A percentile compares a stretch with the other conserved stretches of the same genome.
These are phyloP conservation scores for Pseudozyma sp. DNA, from an alignment of 1,284 basidiomycete genomes.

Conservation along the genomic window DNA sequence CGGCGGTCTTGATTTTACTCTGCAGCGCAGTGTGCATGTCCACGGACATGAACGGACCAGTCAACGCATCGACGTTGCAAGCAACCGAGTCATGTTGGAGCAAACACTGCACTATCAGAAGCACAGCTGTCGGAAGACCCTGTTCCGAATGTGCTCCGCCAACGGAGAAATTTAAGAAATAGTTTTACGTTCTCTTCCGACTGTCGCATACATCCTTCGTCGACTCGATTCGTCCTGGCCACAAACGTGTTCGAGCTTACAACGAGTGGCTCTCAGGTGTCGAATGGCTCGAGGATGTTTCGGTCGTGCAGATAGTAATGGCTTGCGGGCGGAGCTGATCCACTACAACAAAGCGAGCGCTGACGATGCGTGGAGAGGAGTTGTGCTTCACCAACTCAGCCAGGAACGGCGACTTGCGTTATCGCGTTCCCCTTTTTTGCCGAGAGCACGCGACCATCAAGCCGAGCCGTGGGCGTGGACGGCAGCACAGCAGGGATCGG, in stretches of 20 bases:
- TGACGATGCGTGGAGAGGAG: no score
- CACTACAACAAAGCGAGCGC: no score
- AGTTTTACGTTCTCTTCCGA: no score
- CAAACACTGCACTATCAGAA: no score
- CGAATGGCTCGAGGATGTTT: no score
- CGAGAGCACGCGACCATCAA: slow-evolving; percentile 7
- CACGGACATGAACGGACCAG: not conserved
- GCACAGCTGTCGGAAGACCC: not conserved
- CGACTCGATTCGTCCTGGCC: no score
- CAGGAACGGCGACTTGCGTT: slow-evolving; percentile 1
- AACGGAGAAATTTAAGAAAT: no score
- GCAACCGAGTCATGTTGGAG: not conserved
- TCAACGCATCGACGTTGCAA: not conserved
- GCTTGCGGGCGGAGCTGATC: no score
- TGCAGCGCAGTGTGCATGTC: not conserved
- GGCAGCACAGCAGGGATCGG: not conserved
- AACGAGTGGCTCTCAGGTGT: no score
- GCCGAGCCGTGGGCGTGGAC: not conserved
- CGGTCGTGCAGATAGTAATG: no score
- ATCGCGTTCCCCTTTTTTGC: slow-evolving; percentile 1
- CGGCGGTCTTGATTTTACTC: not conserved
- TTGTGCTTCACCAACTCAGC: not conserved
- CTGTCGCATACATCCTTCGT: no score
- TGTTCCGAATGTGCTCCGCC: not conserved
- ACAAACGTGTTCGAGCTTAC: no score